Evolutionary conservation across 2,329 filamentous ascomycete species (phyloP), one percentile per base, ranked within the genome.

Genomic region (Parastagonospora nodorum): DNA sequence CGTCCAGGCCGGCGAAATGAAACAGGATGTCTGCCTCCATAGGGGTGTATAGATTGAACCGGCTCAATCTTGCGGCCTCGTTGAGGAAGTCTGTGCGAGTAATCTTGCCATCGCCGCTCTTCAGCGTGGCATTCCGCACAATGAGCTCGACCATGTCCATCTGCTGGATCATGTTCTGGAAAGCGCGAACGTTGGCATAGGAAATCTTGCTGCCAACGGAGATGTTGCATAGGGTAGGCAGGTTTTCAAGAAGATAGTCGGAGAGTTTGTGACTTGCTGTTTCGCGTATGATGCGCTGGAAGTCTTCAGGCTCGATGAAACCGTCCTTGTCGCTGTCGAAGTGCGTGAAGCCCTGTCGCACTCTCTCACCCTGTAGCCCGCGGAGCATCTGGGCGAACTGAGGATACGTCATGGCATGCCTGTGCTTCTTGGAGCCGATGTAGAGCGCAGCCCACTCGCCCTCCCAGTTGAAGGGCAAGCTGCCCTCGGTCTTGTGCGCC

Each of bases 1-100:
- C 88, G 70, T 97, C 91, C 47, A 97, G 82, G 55, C 92, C 90
- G 53, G 94, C 94, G 74, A 99, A 99, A 78, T 97, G 94, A 82
- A 99, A 99, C 35, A 99, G 84, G 57, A 99, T 96, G 70, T 99
- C 94, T 35, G 93, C 92, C 76, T 99, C 94, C 92, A 97, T 97
- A 10, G 94, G 94, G 0, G 94, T 97, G 77, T 97, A 97, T 31
- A 95, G 84, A 10, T 92, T 95, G 80, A 97, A 99, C 57, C 94
- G 88, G 19, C 93, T 96, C 67, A 94, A 87, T 58, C 88, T 88
- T 38, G 93, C 88, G 9, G 94, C 93, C 78, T 97, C 92, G 74
- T 96, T 93, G 57, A 97, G 78, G 77, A 99, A 99, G 68, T 97
- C 94, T 37, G 91, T 84, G 45, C 92, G 86, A 4, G 93, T 97